Percentiles rank a stretch among this genome's conserved stretches.
phyloP scores from a whole-genome alignment of 2,329 filamentous ascomycete genomes.

The Simplicillium aogashimaense region DNA sequence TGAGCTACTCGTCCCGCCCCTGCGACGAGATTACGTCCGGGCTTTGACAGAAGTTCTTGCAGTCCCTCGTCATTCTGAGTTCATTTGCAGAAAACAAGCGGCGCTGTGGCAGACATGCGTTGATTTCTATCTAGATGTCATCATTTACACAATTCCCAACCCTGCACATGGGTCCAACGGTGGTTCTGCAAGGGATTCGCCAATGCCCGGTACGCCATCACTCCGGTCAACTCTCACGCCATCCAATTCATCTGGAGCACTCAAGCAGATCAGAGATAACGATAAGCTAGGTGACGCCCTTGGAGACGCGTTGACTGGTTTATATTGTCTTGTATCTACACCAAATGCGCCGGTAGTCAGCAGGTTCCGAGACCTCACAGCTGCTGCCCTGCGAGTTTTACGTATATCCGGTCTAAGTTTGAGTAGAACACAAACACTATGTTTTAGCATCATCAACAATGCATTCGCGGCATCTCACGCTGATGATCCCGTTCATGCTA shows the following conservation, averaged over 20 bases:
- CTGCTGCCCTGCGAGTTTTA: slow-evolving; percentile 50
- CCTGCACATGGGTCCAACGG: slow-evolving; percentile 23
- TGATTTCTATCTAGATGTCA: slow-evolving; percentile 61
- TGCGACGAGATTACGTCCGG: slow-evolving; percentile 72
- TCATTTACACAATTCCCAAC: slow-evolving; percentile 33
- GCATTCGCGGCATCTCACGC: slow-evolving; percentile 56
- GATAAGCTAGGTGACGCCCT: slow-evolving; percentile 20
- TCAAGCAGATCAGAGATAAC: slow-evolving; percentile 13
- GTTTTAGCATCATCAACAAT: slow-evolving; percentile 67
- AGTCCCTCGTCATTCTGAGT: slow-evolving; percentile 69
- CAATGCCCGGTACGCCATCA: slow-evolving; percentile 26
- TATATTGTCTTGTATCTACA: slow-evolving; percentile 53
- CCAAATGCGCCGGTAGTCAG: slow-evolving; percentile 58
- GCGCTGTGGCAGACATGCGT: slow-evolving; percentile 60
- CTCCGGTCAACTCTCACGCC: slow-evolving; percentile 13
- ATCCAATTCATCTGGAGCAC: slow-evolving; percentile 16
- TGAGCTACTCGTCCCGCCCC: slow-evolving; percentile 55
- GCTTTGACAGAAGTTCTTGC: slow-evolving; percentile 60
- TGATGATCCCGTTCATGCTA: slow-evolving; percentile 57
- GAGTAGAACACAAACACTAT: slow-evolving; percentile 57
- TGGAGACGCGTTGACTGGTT: slow-evolving; percentile 43
- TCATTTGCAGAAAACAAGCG: slow-evolving; percentile 47
- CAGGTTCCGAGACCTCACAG: slow-evolving; percentile 45
- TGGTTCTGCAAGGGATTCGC: slow-evolving; percentile 30
- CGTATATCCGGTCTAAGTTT: slow-evolving; percentile 46